phyloP scores from a whole-genome alignment of 345 rosid species.

The Moringa oleifera region DNA sequence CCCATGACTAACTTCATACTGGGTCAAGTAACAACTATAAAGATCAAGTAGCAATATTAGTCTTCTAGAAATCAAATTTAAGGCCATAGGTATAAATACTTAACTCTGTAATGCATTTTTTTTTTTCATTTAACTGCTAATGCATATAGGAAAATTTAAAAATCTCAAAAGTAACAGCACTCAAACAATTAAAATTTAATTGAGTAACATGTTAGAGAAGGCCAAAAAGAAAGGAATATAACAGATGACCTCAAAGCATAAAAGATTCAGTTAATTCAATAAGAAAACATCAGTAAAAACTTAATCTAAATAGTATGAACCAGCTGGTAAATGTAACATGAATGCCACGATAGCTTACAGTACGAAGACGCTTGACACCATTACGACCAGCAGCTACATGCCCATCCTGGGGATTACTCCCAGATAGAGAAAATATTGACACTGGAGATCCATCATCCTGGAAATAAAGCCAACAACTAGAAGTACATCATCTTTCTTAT shows the following conservation, averaged over 20 bases:
- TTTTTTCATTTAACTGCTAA: too few relatives aligned
- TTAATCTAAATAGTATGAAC: neutral
- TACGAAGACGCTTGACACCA: constrained; percentile 98
- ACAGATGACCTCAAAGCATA: neutral
- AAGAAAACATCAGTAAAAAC: neutral
- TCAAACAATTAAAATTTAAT: too few relatives aligned
- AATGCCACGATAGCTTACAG: constrained; percentile 40
- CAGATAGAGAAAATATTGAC: constrained; percentile 75
- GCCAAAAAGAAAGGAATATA: neutral
- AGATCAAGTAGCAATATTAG: too few relatives aligned
- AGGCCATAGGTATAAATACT: too few relatives aligned
- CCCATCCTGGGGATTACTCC: constrained; percentile 79
- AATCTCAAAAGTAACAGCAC: too few relatives aligned
- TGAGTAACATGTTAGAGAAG: too few relatives aligned
- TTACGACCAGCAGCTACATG: constrained; percentile 92
- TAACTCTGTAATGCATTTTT: too few relatives aligned
- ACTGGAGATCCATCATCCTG: constrained; percentile 98
- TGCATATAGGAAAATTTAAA: too few relatives aligned
- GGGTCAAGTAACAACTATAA: too few relatives aligned
- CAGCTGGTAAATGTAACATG: neutral
- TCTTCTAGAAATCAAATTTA: too few relatives aligned
- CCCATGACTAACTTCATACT: neutral
- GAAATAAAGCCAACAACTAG: constrained; percentile 14
- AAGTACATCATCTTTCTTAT: neutral
- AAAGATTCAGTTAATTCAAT: neutral